These are phyloP conservation scores for Pontederia paniculata DNA, from an alignment of 176 grass and related monocot genomes.

Conservation along the genomic window DNA sequence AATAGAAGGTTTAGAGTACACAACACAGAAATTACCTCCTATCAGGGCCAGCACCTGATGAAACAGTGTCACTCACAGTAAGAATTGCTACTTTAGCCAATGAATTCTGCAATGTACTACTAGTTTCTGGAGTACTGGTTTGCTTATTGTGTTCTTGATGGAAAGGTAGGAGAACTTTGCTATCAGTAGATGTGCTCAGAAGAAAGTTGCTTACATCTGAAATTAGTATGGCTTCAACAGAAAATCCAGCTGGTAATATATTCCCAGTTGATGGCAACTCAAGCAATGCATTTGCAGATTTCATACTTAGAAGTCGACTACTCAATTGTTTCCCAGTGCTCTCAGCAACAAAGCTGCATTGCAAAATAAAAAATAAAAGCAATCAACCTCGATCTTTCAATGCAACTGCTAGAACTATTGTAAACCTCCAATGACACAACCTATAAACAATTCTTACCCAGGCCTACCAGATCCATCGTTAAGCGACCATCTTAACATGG, in stretches of 20 bases:
- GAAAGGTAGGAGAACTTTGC: conserved; percentile 2
- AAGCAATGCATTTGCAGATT: conserved; percentile 87
- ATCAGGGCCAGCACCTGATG: conserved; percentile 63
- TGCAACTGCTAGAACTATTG: background rate
- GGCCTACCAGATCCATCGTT: conserved; percentile 84
- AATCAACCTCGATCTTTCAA: background rate
- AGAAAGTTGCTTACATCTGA: conserved; percentile 45
- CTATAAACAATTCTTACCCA: conserved; percentile 51
- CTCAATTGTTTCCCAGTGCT: conserved; percentile 86
- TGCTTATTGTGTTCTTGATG: conserved; percentile 17
- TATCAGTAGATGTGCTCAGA: conserved; percentile 17
- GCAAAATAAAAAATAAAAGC: background rate
- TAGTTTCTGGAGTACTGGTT: conserved; percentile 10
- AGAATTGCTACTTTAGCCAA: conserved; percentile 74
- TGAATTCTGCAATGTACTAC: conserved; percentile 23
- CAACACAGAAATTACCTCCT: conserved; percentile 51
- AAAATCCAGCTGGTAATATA: conserved; percentile 51
- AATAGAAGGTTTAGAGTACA: background rate
- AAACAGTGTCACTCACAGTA: conserved; percentile 96
- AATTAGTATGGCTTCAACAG: conserved; percentile 57
- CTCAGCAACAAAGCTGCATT: conserved; percentile 59
- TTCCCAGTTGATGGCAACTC: conserved; percentile 45
- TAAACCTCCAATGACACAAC: background rate
- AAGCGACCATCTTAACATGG: conserved; percentile 68
- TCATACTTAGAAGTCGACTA: conserved; percentile 88